Conservation (phyloP, 495 filamentous ascomycete species). For the Amniculicola lignicola region DNA sequence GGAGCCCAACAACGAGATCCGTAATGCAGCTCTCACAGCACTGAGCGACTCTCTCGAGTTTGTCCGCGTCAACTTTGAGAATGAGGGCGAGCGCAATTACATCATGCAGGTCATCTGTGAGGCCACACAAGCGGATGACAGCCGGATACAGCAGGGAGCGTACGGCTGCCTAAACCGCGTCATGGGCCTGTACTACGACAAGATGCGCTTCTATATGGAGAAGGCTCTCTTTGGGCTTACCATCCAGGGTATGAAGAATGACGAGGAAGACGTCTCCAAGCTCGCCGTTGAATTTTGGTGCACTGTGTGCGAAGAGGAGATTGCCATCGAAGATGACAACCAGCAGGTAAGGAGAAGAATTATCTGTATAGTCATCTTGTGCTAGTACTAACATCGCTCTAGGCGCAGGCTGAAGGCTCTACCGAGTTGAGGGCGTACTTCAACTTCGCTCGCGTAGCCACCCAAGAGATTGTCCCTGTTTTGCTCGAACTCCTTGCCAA, state of each 20-base stretch:
- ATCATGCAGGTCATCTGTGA: constrained; percentile 99
- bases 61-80: constrained; percentile 95
- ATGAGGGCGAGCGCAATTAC: constrained; percentile 98
- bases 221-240: constrained; percentile 97
- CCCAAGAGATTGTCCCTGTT: constrained; percentile 87
- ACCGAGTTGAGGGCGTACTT: constrained; percentile 83
- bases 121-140: constrained; percentile 87
- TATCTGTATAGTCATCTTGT: not conserved
- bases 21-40: constrained; percentile 85
- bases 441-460: constrained; percentile 87
- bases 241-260: constrained; percentile 98
- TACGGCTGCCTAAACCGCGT: constrained; percentile 97
- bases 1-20: constrained; percentile 84
- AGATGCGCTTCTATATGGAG: constrained; percentile 99
- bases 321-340: constrained; percentile 96
- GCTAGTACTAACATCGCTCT: constrained; percentile 1
- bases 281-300: constrained; percentile 99
- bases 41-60: constrained; percentile 98
- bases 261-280: constrained; percentile 96
- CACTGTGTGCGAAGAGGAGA: constrained; percentile 97
- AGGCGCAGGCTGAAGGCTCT: constrained; percentile 62
- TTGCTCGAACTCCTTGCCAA: constrained; percentile 84
- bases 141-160: constrained; percentile 86
- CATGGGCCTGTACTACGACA: constrained; percentile 97
- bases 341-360: constrained; percentile 57